phyloP scores from a whole-genome alignment of 805 yeast genomes.

The Saturnispora diversa region DNA sequence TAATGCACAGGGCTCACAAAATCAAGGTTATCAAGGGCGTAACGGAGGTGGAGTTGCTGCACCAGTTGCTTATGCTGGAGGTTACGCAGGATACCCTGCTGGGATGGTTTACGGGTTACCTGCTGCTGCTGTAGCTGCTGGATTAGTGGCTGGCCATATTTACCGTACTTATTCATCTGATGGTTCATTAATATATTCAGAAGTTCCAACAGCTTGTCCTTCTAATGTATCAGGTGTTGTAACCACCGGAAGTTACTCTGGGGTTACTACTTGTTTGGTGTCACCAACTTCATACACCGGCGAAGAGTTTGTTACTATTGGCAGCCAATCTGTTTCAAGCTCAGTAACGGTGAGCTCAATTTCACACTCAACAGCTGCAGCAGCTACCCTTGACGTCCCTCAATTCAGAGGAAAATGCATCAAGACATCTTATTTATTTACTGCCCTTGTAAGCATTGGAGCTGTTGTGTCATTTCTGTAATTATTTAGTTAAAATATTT shows the following conservation, averaged over 20 bases:
- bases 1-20: conserved; percentile 5
- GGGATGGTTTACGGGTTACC: conserved; percentile 13
- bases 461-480: conserved; percentile 19
- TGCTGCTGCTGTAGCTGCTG: conserved; percentile 10
- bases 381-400: conserved; percentile 21
- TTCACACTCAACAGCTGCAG: conserved; percentile 20
- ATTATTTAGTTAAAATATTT: not conserved
- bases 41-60: conserved; percentile 16
- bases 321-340: no score
- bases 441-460: conserved; percentile 25
- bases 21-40: conserved; percentile 5
- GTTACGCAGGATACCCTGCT: conserved; percentile 11
- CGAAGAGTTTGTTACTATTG: conserved; percentile 3
- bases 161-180: conserved; percentile 14
- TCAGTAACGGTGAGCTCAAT: no score
- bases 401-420: conserved; percentile 26
- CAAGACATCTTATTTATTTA: conserved; percentile 24
- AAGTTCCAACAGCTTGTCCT: conserved; percentile 13
- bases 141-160: conserved; percentile 8
- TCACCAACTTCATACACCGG: conserved; percentile 3
- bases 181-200: conserved; percentile 11
- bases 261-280: conserved; percentile 8
- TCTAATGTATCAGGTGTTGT: conserved; percentile 1
- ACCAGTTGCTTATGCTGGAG: conserved; percentile 7
- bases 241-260: conserved; percentile 6